These are phyloP conservation scores for Neurospora cerealis DNA, from an alignment of 495 filamentous ascomycete species.

Conservation along the genomic window DNA sequence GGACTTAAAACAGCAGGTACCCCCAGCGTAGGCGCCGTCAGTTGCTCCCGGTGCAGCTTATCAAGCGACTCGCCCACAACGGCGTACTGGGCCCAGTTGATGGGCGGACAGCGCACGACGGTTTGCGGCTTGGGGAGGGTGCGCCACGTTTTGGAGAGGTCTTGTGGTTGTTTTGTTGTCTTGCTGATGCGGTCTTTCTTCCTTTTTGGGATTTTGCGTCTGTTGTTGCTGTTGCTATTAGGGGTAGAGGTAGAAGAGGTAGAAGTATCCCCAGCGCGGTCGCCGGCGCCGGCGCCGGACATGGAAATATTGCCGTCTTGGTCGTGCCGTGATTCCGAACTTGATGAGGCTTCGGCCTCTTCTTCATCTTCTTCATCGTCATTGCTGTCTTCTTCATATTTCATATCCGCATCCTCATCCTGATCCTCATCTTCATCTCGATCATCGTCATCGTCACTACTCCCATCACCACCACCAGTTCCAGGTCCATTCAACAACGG, in stretches of 20 bases:
- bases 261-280: not conserved
- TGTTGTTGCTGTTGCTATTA: not conserved
- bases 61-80: slow-evolving; percentile 72
- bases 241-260: not conserved
- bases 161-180: not conserved
- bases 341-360: not conserved
- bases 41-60: slow-evolving; percentile 72
- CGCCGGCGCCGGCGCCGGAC: not conserved
- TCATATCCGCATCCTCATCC: slow-evolving; percentile 25
- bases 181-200: not conserved
- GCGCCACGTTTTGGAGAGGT: slow-evolving; percentile 15
- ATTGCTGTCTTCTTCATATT: slow-evolving; percentile 3
- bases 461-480: not conserved
- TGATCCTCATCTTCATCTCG: slow-evolving; percentile 12
- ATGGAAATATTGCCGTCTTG: not conserved
- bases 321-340: not conserved
- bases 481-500: slow-evolving; percentile 6
- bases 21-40: slow-evolving; percentile 49
- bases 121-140: slow-evolving; percentile 70
- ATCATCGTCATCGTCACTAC: slow-evolving; percentile 27
- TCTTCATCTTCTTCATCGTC: slow-evolving; percentile 10
- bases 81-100: slow-evolving; percentile 88
- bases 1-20: slow-evolving; percentile 33
- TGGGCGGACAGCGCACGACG: slow-evolving; percentile 69
- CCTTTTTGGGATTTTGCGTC: slow-evolving; percentile 6